Percentiles rank a stretch among this genome's conserved stretches.
These are phyloP conservation scores for Cercophora sp. DNA, from an alignment of 495 filamentous ascomycete genomes.

Conservation along the genomic window DNA sequence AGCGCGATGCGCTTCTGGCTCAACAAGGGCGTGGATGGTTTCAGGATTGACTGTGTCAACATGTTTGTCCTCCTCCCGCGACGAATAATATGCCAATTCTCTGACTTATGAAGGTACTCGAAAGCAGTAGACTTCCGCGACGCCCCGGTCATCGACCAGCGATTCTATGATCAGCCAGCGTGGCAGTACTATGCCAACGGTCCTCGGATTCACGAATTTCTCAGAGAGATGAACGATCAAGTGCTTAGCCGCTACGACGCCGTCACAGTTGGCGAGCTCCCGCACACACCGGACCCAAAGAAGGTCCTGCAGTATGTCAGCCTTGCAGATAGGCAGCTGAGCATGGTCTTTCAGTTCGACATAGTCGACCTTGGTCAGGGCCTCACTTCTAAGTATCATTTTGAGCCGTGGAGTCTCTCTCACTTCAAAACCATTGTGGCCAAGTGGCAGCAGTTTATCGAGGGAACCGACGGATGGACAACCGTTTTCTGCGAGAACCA, in stretches of 20 bases:
- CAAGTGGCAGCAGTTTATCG: conserved; percentile 66
- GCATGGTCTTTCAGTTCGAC: conserved; percentile 77
- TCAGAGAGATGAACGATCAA: conserved; percentile 53
- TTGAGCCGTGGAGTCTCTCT: conserved; percentile 44
- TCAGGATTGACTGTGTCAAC: conserved; percentile 67
- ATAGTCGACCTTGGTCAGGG: conserved; percentile 58
- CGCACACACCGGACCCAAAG: conserved; percentile 53
- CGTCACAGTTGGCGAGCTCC: conserved; percentile 70
- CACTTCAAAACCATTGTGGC: conserved; percentile 56
- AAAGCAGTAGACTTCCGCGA: conserved; percentile 60
- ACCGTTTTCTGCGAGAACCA: conserved; percentile 72
- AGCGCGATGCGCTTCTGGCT: conserved; percentile 69
- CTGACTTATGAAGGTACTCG: conserved; percentile 51
- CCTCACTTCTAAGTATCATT: conserved; percentile 36
- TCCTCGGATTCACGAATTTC: conserved; percentile 61
- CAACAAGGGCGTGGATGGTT: conserved; percentile 61
- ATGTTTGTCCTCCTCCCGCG: conserved; percentile 31
- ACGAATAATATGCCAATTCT: no score
- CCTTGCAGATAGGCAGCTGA: conserved; percentile 56
- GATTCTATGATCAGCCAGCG: conserved; percentile 40
- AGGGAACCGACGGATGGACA: conserved; percentile 67
- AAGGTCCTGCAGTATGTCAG: conserved; percentile 60
- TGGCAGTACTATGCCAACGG: conserved; percentile 58
- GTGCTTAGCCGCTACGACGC: conserved; percentile 66
- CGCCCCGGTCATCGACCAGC: conserved; percentile 50